A percentile compares a stretch with the other conserved stretches of the same genome.
Evolutionary conservation across 805 yeast genomes (phyloP).

Genomic region (Kodamaea leandrae): DNA sequence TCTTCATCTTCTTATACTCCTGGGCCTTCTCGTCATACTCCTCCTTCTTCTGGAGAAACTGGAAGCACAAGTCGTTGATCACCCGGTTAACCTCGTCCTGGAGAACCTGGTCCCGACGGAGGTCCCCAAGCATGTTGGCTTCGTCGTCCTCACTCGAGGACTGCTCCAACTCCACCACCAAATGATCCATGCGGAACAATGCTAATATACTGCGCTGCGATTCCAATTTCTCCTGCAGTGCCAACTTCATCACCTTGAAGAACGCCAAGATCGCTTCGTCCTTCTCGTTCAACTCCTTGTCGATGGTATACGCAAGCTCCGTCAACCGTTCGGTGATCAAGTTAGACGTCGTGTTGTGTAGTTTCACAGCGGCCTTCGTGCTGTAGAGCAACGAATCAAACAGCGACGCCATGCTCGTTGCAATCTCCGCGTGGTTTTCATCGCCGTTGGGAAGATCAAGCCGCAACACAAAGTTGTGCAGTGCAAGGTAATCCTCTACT

Average conservation of each 20-base stretch:
- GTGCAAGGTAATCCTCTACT: slow-evolving; percentile 28
- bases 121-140: slow-evolving; percentile 20
- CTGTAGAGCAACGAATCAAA: slow-evolving; percentile 38
- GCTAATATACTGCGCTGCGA: slow-evolving; percentile 29
- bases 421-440: not conserved
- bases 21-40: slow-evolving; percentile 21
- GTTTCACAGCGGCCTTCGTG: slow-evolving; percentile 33
- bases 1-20: slow-evolving; percentile 14
- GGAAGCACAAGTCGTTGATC: slow-evolving; percentile 39
- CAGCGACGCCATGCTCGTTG: slow-evolving; percentile 3
- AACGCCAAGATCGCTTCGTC: slow-evolving; percentile 32
- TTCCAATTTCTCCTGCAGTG: slow-evolving; percentile 24
- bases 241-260: slow-evolving; percentile 23
- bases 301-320: slow-evolving; percentile 37
- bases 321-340: slow-evolving; percentile 37
- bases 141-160: slow-evolving; percentile 14
- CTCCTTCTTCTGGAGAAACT: slow-evolving; percentile 30
- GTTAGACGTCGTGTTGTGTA: slow-evolving; percentile 33
- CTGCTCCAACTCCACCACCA: slow-evolving; percentile 26
- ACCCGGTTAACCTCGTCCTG: slow-evolving; percentile 42
- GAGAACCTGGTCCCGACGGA: slow-evolving; percentile 30
- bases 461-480: slow-evolving; percentile 26
- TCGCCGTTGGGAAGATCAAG: slow-evolving; percentile 15
- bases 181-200: slow-evolving; percentile 31
- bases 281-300: slow-evolving; percentile 35